Conservation (phyloP, 768 basidiomycete species). For the Naganishia friedmannii region DNA sequence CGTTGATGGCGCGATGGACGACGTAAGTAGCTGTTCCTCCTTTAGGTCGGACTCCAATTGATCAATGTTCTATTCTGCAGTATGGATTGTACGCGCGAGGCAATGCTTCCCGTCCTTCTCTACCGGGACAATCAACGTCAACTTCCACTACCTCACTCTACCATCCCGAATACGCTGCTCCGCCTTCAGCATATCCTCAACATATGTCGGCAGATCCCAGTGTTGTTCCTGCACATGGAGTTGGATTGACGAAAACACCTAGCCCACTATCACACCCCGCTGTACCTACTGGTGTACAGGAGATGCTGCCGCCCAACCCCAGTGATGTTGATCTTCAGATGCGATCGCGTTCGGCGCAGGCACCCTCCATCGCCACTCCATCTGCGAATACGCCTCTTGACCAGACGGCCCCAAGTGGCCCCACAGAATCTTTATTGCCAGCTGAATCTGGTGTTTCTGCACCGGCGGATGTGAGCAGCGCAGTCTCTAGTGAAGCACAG, state of each 20-base stretch:
- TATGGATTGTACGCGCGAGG: slow-evolving; percentile 18
- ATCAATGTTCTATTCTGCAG: not conserved
- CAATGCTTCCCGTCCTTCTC: slow-evolving; percentile 27
- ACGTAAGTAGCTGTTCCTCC: slow-evolving; percentile 35
- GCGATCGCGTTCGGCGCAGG: slow-evolving; percentile 13
- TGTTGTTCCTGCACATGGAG: not conserved
- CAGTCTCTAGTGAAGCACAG: not conserved
- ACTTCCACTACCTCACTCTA: slow-evolving; percentile 28
- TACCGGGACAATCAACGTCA: slow-evolving; percentile 23
- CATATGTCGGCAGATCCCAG: not conserved
- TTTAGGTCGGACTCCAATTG: not conserved
- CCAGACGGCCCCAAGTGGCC: not conserved
- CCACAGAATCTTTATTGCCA: not conserved
- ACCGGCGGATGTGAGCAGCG: not conserved
- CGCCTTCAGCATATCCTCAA: slow-evolving; percentile 8
- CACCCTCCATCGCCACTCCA: slow-evolving; percentile 23
- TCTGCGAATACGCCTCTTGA: not conserved
- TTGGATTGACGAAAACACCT: slow-evolving; percentile 5
- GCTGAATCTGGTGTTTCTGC: not conserved
- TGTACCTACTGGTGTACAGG: not conserved
- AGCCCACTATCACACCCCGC: not conserved
- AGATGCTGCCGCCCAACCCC: not conserved
- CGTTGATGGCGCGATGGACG: slow-evolving; percentile 41
- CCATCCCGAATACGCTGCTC: slow-evolving; percentile 13
- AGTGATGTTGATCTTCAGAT: slow-evolving; percentile 23